Evolutionary conservation across 768 basidiomycete species (phyloP), one percentile per base, ranked within the genome.

Genomic region (Lactifluus volemus): DNA sequence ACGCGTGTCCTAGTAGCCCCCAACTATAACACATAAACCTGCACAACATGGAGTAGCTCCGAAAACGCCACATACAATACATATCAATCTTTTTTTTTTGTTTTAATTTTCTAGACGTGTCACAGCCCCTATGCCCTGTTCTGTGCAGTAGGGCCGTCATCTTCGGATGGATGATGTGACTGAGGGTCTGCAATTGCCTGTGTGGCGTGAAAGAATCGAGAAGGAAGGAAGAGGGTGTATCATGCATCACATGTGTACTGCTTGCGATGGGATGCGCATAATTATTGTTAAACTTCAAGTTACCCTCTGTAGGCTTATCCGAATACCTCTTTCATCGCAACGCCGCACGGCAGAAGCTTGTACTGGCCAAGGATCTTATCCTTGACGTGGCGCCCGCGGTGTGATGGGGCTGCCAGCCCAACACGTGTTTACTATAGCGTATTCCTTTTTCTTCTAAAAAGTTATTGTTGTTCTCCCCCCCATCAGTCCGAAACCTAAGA

Each of bases 61-160:
- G 61, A 58, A 5, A 34, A 36, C 61, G 61, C 61, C 61, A 55
- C 57, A 58, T 53, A 9, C 32, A 6, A 3, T 34, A 49, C 51
- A 48, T 32, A 55, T 55, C 15, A 14, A 19, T 19, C 30, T 32
- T 53, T 32, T 30, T 34, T 34, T 34, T 34, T 34, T 34, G 1
- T 1, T 34, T 34, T 34, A 38, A 25, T 25, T 42, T 21, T 52
- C 8, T 8, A 45, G 19, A 39, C 38, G 29, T 36, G 19, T 48
- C 32, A 44, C 14, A 58, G 61, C 61, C 61, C 61, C 61, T 63
- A 54, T 58, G 56, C 56, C 61, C 61, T 38, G 17, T 38, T 51
- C 44, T 48, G 25, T 56, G 10, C 7, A 10, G 34, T 36, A 10
- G 4, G 34, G 25, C 25, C 25, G 25, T 25, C 25, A 25, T 25